Evolutionary conservation across 441 rosid species (phyloP).

Genomic region (Flueggea neowawraea): DNA sequence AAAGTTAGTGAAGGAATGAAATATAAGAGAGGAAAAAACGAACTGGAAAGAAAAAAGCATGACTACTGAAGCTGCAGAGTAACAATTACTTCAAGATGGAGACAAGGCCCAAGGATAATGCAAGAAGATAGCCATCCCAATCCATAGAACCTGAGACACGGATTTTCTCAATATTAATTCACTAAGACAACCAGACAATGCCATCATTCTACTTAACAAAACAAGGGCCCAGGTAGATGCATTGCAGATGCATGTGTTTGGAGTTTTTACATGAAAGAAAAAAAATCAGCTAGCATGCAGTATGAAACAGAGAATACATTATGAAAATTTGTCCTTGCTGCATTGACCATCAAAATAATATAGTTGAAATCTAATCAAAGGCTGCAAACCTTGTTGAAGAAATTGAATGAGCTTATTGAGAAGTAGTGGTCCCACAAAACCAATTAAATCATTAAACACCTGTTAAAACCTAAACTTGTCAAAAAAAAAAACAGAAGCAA

Average conservation of each 20-base stretch:
- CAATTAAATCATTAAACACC: constrained; percentile 83
- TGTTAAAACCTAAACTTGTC: constrained; percentile 27
- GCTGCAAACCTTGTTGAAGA: constrained; percentile 71
- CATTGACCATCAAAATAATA: background rate
- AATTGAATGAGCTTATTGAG: constrained; percentile 83
- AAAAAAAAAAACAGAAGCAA: background rate
- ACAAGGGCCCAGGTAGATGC: background rate
- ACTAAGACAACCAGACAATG: background rate
- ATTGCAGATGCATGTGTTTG: background rate
- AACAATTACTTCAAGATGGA: constrained; percentile 70
- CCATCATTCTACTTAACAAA: background rate
- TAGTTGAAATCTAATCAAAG: constrained; percentile 9
- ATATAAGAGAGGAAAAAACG: background rate
- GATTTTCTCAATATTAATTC: background rate
- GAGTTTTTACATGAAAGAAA: no score
- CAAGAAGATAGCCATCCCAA: constrained; percentile 65
- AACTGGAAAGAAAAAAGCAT: background rate
- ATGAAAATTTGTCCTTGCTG: no score
- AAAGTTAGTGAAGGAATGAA: background rate
- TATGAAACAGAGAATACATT: no score
- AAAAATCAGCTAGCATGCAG: no score
- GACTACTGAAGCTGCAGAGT: constrained; percentile 3
- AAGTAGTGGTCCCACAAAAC: constrained; percentile 85
- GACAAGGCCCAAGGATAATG: constrained; percentile 67
- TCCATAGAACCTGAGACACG: constrained; percentile 56